These are phyloP conservation scores for Thalia dealbata DNA, from an alignment of 176 grass and related monocot genomes.

Conservation along the genomic window DNA sequence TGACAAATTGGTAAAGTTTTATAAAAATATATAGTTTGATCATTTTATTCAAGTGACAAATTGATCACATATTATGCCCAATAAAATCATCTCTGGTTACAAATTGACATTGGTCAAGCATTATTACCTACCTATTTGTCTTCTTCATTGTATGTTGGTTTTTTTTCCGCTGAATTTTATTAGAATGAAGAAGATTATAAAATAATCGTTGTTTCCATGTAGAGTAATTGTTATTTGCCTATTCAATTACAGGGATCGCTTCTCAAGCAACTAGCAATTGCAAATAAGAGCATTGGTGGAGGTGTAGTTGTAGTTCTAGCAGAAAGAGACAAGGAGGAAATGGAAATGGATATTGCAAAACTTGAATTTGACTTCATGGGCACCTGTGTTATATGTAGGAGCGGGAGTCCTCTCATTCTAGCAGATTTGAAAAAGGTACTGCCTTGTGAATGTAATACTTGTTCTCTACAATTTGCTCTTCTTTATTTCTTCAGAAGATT, in stretches of 20 bases:
- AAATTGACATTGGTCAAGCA: neutral
- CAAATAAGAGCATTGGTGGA: constrained; percentile 96
- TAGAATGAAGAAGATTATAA: neutral
- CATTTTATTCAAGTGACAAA: neutral
- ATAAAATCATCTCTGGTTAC: neutral
- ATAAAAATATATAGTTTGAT: neutral
- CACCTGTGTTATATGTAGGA: constrained; percentile 96
- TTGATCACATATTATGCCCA: neutral
- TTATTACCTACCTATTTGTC: neutral
- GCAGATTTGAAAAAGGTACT: constrained; percentile 83
- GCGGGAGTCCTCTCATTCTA: constrained; percentile 87
- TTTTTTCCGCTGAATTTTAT: neutral
- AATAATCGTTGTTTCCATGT: constrained; percentile 3
- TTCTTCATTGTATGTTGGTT: neutral
- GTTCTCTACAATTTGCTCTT: constrained; percentile 11
- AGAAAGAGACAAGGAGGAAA: constrained; percentile 96
- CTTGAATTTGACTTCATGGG: constrained; percentile 98
- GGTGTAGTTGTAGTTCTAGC: constrained; percentile 94
- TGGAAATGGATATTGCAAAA: constrained; percentile 96
- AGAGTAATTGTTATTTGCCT: constrained; percentile 2
- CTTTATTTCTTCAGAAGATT: constrained; percentile 13
- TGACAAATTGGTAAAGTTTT: constrained; percentile 77
- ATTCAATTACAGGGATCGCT: constrained; percentile 56
- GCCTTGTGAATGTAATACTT: neutral
- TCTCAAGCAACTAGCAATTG: constrained; percentile 97